Conservation (phyloP, 371 early-diverging fungal genomes). For the Mortierella sp. region DNA sequence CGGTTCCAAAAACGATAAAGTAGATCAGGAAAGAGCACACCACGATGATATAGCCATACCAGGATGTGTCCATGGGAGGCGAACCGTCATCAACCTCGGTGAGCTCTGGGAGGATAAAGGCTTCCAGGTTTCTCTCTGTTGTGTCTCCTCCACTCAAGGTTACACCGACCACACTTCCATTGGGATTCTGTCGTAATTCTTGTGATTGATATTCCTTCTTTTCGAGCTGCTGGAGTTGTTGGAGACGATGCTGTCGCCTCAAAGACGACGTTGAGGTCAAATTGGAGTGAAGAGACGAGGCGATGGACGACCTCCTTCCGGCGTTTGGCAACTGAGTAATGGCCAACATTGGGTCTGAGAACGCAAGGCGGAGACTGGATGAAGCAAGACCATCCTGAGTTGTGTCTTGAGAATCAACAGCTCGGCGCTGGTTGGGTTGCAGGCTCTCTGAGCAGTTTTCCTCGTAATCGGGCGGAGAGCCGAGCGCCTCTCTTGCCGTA, state of each 20-base stretch:
- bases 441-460: constrained; percentile 4
- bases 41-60: constrained; percentile 72
- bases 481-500: constrained; percentile 11
- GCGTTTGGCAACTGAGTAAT: constrained; percentile 42
- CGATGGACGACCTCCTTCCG: constrained; percentile 30
- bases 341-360: constrained; percentile 50
- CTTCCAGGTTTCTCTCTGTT: constrained; percentile 16
- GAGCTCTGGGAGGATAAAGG: constrained; percentile 17
- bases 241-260: constrained; percentile 18
- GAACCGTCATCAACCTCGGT: constrained; percentile 18
- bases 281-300: constrained; percentile 40
- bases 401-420: constrained; percentile 28
- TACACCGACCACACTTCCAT: too few species aligned
- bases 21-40: constrained; percentile 63
- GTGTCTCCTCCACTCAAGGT: too few species aligned
- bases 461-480: constrained; percentile 17
- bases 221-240: constrained; percentile 21
- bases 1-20: constrained; percentile 66
- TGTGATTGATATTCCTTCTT: constrained; percentile 9
- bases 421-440: constrained; percentile 42
- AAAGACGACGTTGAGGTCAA: constrained; percentile 15
- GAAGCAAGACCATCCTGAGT: constrained; percentile 20
- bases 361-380: constrained; percentile 29
- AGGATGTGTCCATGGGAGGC: constrained; percentile 47
- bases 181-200: too few species aligned